Evolutionary conservation across 2,329 filamentous ascomycete genomes (phyloP).

Genomic region (Aspergillus bombycis): DNA sequence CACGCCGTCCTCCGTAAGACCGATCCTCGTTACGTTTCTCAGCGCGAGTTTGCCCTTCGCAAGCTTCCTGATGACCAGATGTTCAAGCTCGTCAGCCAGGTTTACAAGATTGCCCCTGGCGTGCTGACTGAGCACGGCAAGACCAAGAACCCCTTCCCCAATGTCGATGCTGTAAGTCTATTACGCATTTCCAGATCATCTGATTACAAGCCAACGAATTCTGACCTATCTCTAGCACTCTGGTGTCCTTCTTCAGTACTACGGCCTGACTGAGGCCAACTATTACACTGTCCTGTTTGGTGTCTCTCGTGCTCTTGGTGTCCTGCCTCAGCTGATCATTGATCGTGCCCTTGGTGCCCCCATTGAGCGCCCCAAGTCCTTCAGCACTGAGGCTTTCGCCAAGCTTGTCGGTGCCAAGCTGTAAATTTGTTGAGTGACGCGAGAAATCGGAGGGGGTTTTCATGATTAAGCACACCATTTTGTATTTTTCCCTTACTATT

Average conservation of each 20-base stretch:
- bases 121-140: conserved; percentile 99
- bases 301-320: conserved; percentile 96
- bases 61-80: conserved; percentile 96
- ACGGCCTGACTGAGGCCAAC: conserved; percentile 97
- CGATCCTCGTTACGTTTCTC: conserved; percentile 96
- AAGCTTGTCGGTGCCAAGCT: conserved; percentile 90
- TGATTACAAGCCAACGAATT: background rate
- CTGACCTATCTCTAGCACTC: conserved; percentile 65
- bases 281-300: conserved; percentile 99
- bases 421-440: conserved; percentile 57
- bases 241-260: conserved; percentile 98
- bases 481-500: conserved; percentile 25
- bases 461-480: conserved; percentile 25
- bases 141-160: conserved; percentile 99
- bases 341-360: conserved; percentile 96
- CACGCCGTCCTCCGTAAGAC: conserved; percentile 99
- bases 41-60: conserved; percentile 94
- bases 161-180: conserved; percentile 76
- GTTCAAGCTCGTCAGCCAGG: conserved; percentile 99
- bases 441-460: conserved; percentile 12
- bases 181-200: background rate
- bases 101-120: conserved; percentile 99
- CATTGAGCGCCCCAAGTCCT: conserved; percentile 98
- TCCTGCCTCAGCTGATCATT: conserved; percentile 98
- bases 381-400: conserved; percentile 95